Base-by-base conservation (phyloP, 2,329 filamentous ascomycete species). In the Exserohilum rostratum region DNA sequence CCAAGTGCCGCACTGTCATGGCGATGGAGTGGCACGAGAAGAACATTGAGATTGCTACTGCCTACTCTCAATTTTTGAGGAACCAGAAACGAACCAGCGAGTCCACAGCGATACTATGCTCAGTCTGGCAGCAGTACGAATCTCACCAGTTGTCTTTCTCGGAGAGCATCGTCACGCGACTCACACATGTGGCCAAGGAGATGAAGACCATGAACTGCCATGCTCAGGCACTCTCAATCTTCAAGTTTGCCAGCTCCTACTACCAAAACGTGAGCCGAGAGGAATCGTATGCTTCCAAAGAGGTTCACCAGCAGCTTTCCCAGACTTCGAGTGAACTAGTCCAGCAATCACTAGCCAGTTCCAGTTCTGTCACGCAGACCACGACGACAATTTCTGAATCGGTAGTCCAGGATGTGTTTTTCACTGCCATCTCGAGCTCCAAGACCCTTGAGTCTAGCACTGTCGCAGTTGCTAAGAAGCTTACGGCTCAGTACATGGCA, bases 41-140 rank as follows among this genome's bases (percentile, higher is more conserved):
- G 62, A 82, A 82, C 60, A 69, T 82, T 20, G 73, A 79, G 45
- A 68, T 78, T 17, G 75, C 79, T 5, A 70, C 80, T n/a, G 68
- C 72, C 1, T 83, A 83, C 56, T 74, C 78, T 6, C 72, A 75
- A 15, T 83, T 81, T 60, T 64, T 83, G n/a, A 73, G 78, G 29
- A 64, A 68, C 0, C 79, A 80, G 44, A 79, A 79, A 58, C 73
- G 79, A 3, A 71, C 73, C 12, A 68, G 69, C 0, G 80, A 83
- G 55, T 74, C 79, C 0, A 76, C 78, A 2, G 76, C 79, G 3
- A 68, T 83, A 4, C 70, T 83, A 3, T 75, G 73, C 2, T 77
- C 76, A 9, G 66, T 81, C 17, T 82, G 79, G 77, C 74, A 80
- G 46, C 81, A 83, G 58, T 82, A 83, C 57, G 74, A 79, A 50